These are phyloP conservation scores for Didymellaceae sp. DNA, from an alignment of 2,329 filamentous ascomycete species.

Conservation along the genomic window DNA sequence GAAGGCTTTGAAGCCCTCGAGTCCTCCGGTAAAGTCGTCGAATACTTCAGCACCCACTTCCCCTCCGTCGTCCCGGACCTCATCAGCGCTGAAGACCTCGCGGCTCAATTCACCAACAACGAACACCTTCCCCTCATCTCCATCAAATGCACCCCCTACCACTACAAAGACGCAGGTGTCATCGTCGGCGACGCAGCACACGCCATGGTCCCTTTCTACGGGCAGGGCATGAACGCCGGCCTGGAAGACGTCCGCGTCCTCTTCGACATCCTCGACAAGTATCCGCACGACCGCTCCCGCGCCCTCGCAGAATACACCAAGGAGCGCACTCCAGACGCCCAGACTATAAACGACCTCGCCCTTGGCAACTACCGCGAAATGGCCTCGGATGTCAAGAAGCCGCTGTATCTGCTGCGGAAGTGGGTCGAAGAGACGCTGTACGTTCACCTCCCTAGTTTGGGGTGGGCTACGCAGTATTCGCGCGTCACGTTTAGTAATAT, in stretches of 20 bases:
- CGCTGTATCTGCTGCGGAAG: constrained; percentile 81
- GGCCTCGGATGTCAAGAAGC: constrained; percentile 81
- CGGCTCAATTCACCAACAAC: constrained; percentile 77
- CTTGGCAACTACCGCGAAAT: constrained; percentile 94
- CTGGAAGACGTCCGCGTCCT: constrained; percentile 92
- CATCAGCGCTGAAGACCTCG: constrained; percentile 71
- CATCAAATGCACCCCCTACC: constrained; percentile 90
- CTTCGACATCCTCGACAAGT: constrained; percentile 79
- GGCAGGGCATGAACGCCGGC: constrained; percentile 96
- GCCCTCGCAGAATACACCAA: constrained; percentile 77
- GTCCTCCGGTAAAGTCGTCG: constrained; percentile 63
- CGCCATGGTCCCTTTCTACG: constrained; percentile 98
- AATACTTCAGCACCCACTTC: constrained; percentile 84
- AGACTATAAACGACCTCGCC: constrained; percentile 91
- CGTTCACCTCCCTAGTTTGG: constrained; percentile 74
- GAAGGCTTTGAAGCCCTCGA: constrained; percentile 73
- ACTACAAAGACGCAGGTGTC: constrained; percentile 76
- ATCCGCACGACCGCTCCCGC: constrained; percentile 52
- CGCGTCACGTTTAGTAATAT: constrained; percentile 94
- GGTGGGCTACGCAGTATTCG: constrained; percentile 92
- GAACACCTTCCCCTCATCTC: constrained; percentile 92
- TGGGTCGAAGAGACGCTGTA: constrained; percentile 83
- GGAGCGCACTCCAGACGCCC: constrained; percentile 76
- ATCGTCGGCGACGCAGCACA: constrained; percentile 94
- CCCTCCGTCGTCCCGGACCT: constrained; percentile 77